Evolutionary conservation across 1,284 basidiomycete species (phyloP), one percentile per base, ranked within the genome.

Genomic region (Coniferiporia sulphurascens): DNA sequence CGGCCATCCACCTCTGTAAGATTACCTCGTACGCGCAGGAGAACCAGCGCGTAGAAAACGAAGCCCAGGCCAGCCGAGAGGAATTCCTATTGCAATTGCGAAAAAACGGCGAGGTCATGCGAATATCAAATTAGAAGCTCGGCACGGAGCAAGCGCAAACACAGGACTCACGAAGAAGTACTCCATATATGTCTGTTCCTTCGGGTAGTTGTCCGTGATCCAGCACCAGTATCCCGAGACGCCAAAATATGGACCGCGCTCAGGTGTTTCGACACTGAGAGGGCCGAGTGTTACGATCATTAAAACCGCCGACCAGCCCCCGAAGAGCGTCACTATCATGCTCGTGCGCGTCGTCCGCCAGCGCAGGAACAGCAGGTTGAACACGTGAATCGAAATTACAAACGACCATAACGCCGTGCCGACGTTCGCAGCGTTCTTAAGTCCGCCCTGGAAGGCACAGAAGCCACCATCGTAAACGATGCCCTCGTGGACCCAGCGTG

Each of bases 371-470:
- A 79, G 67, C 7, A 78, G 65, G 59, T 71, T 71, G 68, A 79
- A 79, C 2, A 76, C 69, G 55, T 78, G 76, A 12, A 74, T 48
- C 0, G 78, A 68, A 5, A 78, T 68, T 15, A 71, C 63, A 61
- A 77, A 73, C 0, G 76, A 74, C 74, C 74, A 76, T 0, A 79
- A 46, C 1, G 78, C 76, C 5, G 72, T 75, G 1, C 72, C 75
- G 10, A 79, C 68, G 53, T 79, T 78, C 2, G 77, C 78, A 0
- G 71, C 71, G 54, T 79, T 75, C 62, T 78, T 78, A 27, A 77
- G 65, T 3, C 67, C 73, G 13, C 76, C 79, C 70, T 81, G 79
- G 4, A 69, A 64, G 34, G 65, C 69, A 62, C 79, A 81, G 46
- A 74, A 70, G 1, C 38, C 7, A 1, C 78, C 77, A 1, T 64